Percentiles rank a stretch among this genome's conserved stretches.
phyloP scores from a whole-genome alignment of 305 asterid genomes.

The Ajuga reptans region DNA sequence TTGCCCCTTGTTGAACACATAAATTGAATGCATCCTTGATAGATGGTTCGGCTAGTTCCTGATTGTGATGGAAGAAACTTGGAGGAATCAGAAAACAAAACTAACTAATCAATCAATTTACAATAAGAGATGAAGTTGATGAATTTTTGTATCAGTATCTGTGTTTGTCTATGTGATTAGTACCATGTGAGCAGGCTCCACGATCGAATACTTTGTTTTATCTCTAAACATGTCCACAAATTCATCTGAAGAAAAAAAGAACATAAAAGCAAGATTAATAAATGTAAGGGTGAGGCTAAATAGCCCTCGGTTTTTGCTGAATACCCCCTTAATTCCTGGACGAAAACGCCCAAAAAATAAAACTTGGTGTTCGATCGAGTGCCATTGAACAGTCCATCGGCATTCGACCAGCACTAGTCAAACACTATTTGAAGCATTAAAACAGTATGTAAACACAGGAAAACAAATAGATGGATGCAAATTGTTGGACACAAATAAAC shows the following conservation, averaged over 20 bases:
- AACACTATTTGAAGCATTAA: too few species aligned
- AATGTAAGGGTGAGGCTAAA: too few species aligned
- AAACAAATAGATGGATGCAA: neutral
- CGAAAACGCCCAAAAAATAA: too few species aligned
- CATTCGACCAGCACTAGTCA: too few species aligned
- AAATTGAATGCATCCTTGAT: constrained; percentile 67
- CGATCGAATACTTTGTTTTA: constrained; percentile 63
- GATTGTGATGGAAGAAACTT: constrained; percentile 13
- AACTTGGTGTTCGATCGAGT: too few species aligned
- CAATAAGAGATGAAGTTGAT: neutral
- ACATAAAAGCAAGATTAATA: neutral
- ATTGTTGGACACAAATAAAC: neutral
- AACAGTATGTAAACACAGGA: neutral
- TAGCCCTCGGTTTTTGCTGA: too few species aligned
- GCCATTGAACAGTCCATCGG: too few species aligned
- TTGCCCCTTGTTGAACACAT: constrained; percentile 81
- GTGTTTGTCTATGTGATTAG: neutral
- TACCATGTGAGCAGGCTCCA: constrained; percentile 99
- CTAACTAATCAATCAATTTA: neutral
- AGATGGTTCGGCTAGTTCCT: constrained; percentile 96
- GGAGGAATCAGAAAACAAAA: neutral
- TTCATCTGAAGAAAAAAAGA: constrained; percentile 46
- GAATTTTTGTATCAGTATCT: neutral
- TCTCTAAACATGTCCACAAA: constrained; percentile 79
- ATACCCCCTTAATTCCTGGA: too few species aligned